Evolutionary conservation across 1,284 basidiomycete species (phyloP).

Genomic region (Entoloma clypeatum): DNA sequence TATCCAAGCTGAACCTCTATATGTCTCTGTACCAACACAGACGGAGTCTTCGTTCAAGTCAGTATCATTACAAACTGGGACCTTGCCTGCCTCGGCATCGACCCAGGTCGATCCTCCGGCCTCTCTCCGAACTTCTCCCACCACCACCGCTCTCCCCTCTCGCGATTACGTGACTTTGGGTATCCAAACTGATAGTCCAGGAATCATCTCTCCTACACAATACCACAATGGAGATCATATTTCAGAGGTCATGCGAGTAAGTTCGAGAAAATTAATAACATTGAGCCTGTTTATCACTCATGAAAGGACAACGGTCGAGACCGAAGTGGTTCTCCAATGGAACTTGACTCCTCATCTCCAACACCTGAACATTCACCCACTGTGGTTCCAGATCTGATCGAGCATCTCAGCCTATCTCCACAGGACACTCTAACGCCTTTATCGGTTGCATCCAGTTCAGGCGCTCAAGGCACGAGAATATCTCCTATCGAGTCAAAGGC

Average conservation of each 20-base stretch:
- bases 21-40: conserved; percentile 21
- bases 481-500: conserved; percentile 16
- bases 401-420: conserved; percentile 7
- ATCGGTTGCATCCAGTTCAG: conserved; percentile 19
- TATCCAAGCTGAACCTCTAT: conserved; percentile 25
- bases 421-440: conserved; percentile 13
- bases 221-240: neutral
- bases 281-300: conserved; percentile 13
- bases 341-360: conserved; percentile 39
- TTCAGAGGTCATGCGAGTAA: conserved; percentile 8
- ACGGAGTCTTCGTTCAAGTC: conserved; percentile 16
- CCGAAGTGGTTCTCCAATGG: conserved; percentile 56
- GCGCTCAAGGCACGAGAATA: conserved; percentile 19
- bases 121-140: conserved; percentile 11
- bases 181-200: conserved; percentile 22
- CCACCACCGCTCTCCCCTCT: conserved; percentile 7
- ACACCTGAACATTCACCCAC: conserved; percentile 9
- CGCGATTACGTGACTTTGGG: conserved; percentile 14
- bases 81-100: conserved; percentile 17
- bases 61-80: conserved; percentile 21
- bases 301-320: conserved; percentile 25
- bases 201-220: neutral
- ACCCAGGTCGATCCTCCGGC: conserved; percentile 20
- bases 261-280: conserved; percentile 7
- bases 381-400: conserved; percentile 10